Evolutionary conservation across 2,329 filamentous ascomycete genomes (phyloP).

Genomic region (Fusarium begoniae): DNA sequence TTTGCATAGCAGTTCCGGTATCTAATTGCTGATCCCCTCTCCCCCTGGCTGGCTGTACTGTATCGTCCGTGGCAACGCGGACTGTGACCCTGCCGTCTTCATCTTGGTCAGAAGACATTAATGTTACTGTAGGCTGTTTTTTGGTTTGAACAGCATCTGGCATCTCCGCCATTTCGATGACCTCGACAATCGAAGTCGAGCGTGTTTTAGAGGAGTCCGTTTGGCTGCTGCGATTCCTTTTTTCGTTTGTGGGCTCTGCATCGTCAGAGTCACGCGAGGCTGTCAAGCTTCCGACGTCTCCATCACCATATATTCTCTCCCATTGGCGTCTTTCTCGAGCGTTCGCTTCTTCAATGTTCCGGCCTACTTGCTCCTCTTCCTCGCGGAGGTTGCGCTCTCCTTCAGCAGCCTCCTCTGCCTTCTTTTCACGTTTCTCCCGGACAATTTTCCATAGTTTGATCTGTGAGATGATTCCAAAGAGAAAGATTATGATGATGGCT

Average conservation of each 20-base stretch:
- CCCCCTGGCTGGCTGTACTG: slow-evolving; percentile 39
- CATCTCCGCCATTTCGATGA: slow-evolving; percentile 67
- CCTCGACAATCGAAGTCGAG: slow-evolving; percentile 50
- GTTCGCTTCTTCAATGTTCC: slow-evolving; percentile 70
- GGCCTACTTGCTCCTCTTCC: slow-evolving; percentile 76
- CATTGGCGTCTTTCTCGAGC: slow-evolving; percentile 72
- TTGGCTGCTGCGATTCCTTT: slow-evolving; percentile 49
- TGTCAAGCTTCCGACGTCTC: slow-evolving; percentile 49
- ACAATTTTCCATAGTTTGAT: slow-evolving; percentile 87
- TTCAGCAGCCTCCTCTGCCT: slow-evolving; percentile 59
- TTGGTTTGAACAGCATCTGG: slow-evolving; percentile 45
- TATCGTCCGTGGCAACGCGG: slow-evolving; percentile 61
- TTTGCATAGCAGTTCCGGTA: slow-evolving; percentile 8
- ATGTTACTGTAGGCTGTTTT: slow-evolving; percentile 43
- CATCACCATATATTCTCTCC: slow-evolving; percentile 80
- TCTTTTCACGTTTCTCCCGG: slow-evolving; percentile 66
- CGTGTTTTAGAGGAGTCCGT: slow-evolving; percentile 48
- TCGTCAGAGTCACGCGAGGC: slow-evolving; percentile 61
- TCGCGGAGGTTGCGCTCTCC: slow-evolving; percentile 64
- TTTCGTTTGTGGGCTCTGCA: slow-evolving; percentile 60
- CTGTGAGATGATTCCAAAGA: slow-evolving; percentile 84
- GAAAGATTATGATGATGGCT: slow-evolving; percentile 75
- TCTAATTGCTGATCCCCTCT: slow-evolving; percentile 41
- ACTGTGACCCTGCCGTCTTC: slow-evolving; percentile 61
- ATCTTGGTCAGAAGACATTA: slow-evolving; percentile 54